These are phyloP conservation scores for Stemphylium vesicarium DNA, from an alignment of 2,329 filamentous ascomycete genomes.

Conservation along the genomic window DNA sequence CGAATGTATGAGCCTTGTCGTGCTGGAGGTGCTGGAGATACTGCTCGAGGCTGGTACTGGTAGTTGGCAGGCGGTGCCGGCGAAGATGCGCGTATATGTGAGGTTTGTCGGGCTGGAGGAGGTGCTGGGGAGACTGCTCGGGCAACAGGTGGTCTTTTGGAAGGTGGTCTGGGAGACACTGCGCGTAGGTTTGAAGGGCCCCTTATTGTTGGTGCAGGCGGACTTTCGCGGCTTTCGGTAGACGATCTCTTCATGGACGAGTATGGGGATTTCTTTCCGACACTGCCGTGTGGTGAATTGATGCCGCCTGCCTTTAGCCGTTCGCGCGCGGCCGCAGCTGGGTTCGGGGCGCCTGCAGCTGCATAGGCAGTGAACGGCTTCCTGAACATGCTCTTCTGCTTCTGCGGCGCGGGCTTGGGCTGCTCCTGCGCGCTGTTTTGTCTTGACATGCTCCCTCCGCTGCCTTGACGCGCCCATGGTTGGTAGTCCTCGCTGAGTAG, in stretches of 20 bases:
- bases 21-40: constrained; percentile 33
- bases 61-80: constrained; percentile 36
- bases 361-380: constrained; percentile 71
- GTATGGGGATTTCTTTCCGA: constrained; percentile 54
- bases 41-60: constrained; percentile 26
- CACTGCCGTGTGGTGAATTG: constrained; percentile 40
- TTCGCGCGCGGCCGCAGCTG: constrained; percentile 48
- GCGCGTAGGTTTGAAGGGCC: constrained; percentile 43
- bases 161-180: constrained; percentile 49
- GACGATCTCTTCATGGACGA: constrained; percentile 59
- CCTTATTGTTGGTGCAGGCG: constrained; percentile 32
- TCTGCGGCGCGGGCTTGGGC: constrained; percentile 52
- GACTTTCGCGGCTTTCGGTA: constrained; percentile 42
- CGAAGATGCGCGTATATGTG: constrained; percentile 34
- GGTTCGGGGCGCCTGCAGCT: constrained; percentile 51
- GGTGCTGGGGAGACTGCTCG: constrained; percentile 51
- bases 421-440: constrained; percentile 56
- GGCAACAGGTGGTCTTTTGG: constrained; percentile 40
- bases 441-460: constrained; percentile 55
- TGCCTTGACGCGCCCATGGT: constrained; percentile 69
- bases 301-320: constrained; percentile 41
- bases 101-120: constrained; percentile 35
- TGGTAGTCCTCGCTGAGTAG: constrained; percentile 85
- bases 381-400: constrained; percentile 63
- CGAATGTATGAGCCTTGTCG: constrained; percentile 34